These are phyloP conservation scores for Plasmopara viticola DNA, from an alignment of 352 stramenopile genomes.

Conservation along the genomic window DNA sequence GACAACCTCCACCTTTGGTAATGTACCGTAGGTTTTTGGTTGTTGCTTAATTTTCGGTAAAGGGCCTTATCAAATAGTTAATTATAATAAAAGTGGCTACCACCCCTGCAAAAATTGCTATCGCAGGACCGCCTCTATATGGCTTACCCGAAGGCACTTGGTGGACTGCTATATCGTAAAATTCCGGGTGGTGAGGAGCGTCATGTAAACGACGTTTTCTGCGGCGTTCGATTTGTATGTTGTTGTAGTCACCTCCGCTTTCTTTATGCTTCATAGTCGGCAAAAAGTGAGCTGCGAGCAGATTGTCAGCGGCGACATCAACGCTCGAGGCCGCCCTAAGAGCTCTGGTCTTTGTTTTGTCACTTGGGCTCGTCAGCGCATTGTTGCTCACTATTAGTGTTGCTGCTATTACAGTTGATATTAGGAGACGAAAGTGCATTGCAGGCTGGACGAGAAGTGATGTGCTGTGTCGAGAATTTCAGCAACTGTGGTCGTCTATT, in stretches of 20 bases:
- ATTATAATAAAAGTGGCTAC: not conserved
- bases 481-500: too few species aligned
- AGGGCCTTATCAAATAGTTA: not conserved
- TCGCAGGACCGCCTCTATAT: not conserved
- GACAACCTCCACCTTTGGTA: too few species aligned
- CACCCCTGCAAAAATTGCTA: not conserved
- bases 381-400: not conserved
- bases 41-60: not conserved
- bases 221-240: not conserved
- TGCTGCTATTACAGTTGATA: not conserved
- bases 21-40: not conserved
- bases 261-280: not conserved
- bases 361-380: not conserved
- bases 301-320: not conserved
- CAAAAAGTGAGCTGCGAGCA: not conserved
- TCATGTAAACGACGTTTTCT: not conserved
- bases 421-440: not conserved
- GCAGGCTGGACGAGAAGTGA: too few species aligned
- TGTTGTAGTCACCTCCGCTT: not conserved
- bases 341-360: not conserved
- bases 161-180: not conserved
- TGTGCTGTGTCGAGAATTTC: too few species aligned
- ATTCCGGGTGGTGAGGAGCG: not conserved
- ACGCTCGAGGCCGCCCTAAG: not conserved
- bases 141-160: not conserved